Evolutionary conservation across 805 yeast species (phyloP), one percentile per base, ranked within the genome.

Genomic region (Saturnispora bothae): DNA sequence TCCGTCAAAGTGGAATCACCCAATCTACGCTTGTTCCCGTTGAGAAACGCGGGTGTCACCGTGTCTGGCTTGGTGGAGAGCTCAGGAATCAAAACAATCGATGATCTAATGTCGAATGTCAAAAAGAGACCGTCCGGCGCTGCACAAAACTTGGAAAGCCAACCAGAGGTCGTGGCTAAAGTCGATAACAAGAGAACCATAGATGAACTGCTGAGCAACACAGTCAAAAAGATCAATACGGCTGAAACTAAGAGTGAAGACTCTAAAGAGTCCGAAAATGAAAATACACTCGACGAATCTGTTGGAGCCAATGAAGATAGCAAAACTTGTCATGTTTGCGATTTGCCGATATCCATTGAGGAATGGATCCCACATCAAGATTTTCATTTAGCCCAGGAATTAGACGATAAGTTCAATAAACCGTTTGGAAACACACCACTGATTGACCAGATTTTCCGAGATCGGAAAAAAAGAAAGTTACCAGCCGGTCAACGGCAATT

Each of bases 1-100:
- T 31, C 40, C 0, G 56, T 61, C 61, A 46, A 48, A 16, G 22
- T 33, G 12, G 56, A 56, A 1, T 27, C 33, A 2, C 33, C 36
- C 4, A 27, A 15, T 6, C 6, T 16, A 1, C 36, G 46, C 2
- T 53, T 64, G 48, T 74, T 66, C 42, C 79, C 82, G 0, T 51
- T 77, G 29, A 55, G 62, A 2, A 67, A 70, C 41, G 57, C 78
- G 41, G 69, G 71, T 18, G 53, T 80, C 43, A 62, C 66, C 0
- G 56, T 79, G 2, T 64, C 78, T 3, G 73, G 71, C 40, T 76
- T 81, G 29, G 30, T 34, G 3, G 37, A 45, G 18, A n/a, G 66
- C 0, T 62, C 59, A 23, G 36, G 39, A 1, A 37, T 33, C 13
- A 43, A 48, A 16, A 45, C 55, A 1, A 43, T 59, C 3, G 64